Conservation (phyloP, 73 alveolate genomes). For the Paramecium primaurelia region DNA sequence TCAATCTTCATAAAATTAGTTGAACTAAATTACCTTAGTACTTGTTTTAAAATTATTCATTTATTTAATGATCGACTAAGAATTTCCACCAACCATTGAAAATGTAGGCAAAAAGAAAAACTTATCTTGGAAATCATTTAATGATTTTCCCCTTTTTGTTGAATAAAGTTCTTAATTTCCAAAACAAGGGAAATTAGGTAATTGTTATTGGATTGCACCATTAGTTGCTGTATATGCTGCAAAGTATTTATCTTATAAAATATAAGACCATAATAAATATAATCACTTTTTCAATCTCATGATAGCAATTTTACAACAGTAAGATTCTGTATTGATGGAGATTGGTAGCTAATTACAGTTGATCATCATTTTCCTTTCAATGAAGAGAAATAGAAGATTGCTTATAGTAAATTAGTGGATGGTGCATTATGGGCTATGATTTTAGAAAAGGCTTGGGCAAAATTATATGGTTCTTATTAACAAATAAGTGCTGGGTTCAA, state of each 20-base stretch:
- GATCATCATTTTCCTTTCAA: conserved; percentile 86
- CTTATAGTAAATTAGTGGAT: conserved; percentile 81
- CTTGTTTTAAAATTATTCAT: neutral
- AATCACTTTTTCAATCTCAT: conserved; percentile 1
- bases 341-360: conserved; percentile 69
- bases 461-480: conserved; percentile 84
- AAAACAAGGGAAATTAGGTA: neutral
- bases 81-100: neutral
- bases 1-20: neutral
- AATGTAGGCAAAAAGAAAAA: neutral
- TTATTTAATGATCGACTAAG: neutral
- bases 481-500: conserved; percentile 77
- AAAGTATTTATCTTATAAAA: neutral
- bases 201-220: conserved; percentile 41
- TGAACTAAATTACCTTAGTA: neutral
- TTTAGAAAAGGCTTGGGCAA: conserved; percentile 95
- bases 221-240: neutral
- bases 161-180: neutral
- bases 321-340: conserved; percentile 70
- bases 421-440: conserved; percentile 91
- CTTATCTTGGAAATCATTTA: neutral
- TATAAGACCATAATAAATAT: neutral
- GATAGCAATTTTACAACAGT: conserved; percentile 61
- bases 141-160: neutral
- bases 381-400: conserved; percentile 69